phyloP scores from a whole-genome alignment of 768 basidiomycete species.

The Postia placenta region DNA sequence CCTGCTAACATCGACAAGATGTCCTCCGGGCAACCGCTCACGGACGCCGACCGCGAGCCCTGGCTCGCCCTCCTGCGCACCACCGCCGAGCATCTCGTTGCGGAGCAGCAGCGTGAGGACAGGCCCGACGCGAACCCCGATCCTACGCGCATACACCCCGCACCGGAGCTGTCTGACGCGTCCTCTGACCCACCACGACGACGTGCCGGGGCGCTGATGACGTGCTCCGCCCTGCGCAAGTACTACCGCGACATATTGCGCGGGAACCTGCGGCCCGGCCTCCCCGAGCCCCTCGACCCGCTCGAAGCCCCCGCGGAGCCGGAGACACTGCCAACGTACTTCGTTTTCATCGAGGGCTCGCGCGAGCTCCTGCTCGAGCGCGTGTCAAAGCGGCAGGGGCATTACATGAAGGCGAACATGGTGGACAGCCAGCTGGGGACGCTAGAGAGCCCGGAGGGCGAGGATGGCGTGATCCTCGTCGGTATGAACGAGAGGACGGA shows the following conservation, averaged over 20 bases:
- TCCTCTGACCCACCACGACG: background rate
- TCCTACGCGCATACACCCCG: background rate
- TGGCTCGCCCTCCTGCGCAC: conserved; percentile 75
- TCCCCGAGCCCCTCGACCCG: conserved; percentile 13
- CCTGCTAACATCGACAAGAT: conserved; percentile 82
- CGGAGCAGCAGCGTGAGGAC: conserved; percentile 17
- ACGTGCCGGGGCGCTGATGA: conserved; percentile 63
- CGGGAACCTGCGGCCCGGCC: conserved; percentile 34
- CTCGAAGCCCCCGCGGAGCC: conserved; percentile 24
- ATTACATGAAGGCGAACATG: conserved; percentile 85
- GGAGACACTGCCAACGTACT: conserved; percentile 46
- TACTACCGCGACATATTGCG: conserved; percentile 80
- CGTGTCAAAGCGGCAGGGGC: conserved; percentile 58
- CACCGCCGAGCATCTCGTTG: conserved; percentile 46
- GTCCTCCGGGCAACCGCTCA: conserved; percentile 67
- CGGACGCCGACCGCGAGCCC: conserved; percentile 76
- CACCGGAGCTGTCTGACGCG: conserved; percentile 3
- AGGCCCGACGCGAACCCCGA: background rate
- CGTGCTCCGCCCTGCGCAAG: conserved; percentile 80
- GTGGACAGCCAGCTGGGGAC: conserved; percentile 71
- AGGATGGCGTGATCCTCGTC: conserved; percentile 65
- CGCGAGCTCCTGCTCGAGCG: conserved; percentile 51
- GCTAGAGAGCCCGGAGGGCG: conserved; percentile 63
- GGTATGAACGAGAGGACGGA: conserved; percentile 44
- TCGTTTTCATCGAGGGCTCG: conserved; percentile 72